Percentiles rank a stretch among this genome's conserved stretches.
Evolutionary conservation across 306 rosid species (phyloP).

Genomic region (Sesbania bispinosa): DNA sequence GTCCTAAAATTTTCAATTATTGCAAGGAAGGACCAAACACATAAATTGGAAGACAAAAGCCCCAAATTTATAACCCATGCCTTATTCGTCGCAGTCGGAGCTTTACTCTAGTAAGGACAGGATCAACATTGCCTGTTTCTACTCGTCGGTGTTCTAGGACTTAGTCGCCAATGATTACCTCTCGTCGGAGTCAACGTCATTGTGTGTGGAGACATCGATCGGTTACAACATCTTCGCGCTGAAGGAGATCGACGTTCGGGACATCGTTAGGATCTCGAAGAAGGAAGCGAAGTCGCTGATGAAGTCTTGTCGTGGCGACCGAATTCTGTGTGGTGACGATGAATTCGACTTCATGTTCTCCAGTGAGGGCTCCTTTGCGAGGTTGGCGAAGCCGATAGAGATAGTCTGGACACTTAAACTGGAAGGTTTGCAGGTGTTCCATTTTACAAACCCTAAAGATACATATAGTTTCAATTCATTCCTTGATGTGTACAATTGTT

Average conservation of each 20-base stretch:
- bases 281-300: constrained; percentile 65
- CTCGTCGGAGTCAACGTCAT: constrained; percentile 45
- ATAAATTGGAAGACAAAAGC: too few species aligned
- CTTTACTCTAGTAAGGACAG: constrained; percentile 64
- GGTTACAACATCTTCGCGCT: constrained; percentile 72
- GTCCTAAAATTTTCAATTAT: too few species aligned
- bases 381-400: constrained; percentile 57
- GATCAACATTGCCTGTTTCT: constrained; percentile 62
- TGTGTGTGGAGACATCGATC: constrained; percentile 68
- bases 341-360: constrained; percentile 77
- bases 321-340: constrained; percentile 52
- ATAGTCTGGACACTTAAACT: constrained; percentile 67
- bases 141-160: constrained; percentile 75
- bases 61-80: too few species aligned
- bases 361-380: constrained; percentile 53
- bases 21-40: too few species aligned
- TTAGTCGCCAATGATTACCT: constrained; percentile 62
- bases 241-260: constrained; percentile 63
- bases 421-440: constrained; percentile 89
- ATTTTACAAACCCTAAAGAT: constrained; percentile 62
- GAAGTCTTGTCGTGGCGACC: constrained; percentile 50
- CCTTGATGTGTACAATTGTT: constrained; percentile 74
- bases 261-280: constrained; percentile 62
- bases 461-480: constrained; percentile 89
- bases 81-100: constrained; percentile 19